Percentiles rank a stretch among this genome's conserved stretches.
Evolutionary conservation across 345 rosid species (phyloP).

Genomic region (Arabidopsis arenosa): DNA sequence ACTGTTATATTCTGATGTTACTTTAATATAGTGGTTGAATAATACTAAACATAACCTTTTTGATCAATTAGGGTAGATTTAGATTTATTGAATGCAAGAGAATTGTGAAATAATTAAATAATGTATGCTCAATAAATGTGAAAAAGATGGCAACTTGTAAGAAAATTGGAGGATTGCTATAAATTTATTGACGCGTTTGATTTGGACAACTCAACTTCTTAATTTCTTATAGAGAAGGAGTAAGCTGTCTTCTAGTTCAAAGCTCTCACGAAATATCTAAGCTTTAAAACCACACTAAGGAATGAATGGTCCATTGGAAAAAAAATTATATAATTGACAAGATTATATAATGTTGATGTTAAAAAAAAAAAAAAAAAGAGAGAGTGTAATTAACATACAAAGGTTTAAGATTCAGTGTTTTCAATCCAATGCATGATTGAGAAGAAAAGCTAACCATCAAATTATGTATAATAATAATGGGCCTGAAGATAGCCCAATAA

Average conservation of each 20-base stretch:
- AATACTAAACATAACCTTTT: slow-evolving; percentile 11
- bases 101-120: not conserved
- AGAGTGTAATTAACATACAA: not conserved
- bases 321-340: not conserved
- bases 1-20: slow-evolving; percentile 8
- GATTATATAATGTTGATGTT: not conserved
- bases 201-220: slow-evolving; percentile 42
- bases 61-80: not conserved
- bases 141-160: slow-evolving; percentile 23
- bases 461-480: not conserved
- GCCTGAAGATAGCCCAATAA: slow-evolving; percentile 2
- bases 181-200: slow-evolving; percentile 22
- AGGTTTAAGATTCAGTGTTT: not conserved
- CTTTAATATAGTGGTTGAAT: slow-evolving; percentile 20
- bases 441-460: not conserved
- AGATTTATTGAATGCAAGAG: slow-evolving; percentile 10
- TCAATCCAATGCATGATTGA: too few species aligned
- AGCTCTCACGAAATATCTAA: slow-evolving; percentile 14
- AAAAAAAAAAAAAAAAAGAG: not conserved
- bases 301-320: not conserved
- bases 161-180: slow-evolving; percentile 17
- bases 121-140: slow-evolving; percentile 42
- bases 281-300: not conserved
- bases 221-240: slow-evolving; percentile 24
- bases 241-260: slow-evolving; percentile 17